Conservation (phyloP, 2,329 filamentous ascomycete species). For the Chaetomiaceae sp. region DNA sequence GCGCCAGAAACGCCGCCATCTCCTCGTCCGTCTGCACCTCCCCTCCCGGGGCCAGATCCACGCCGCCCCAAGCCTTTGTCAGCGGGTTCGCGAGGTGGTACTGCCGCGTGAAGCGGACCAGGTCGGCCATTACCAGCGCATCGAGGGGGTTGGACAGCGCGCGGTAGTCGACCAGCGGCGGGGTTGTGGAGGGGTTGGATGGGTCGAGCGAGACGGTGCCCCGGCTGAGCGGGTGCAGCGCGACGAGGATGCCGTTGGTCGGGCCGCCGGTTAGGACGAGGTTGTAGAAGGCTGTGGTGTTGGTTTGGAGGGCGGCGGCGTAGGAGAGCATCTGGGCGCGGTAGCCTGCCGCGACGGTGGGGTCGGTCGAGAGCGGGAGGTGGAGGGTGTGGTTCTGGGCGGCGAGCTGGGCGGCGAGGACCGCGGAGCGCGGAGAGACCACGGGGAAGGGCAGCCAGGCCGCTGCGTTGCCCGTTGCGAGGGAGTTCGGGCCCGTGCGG, state of each 20-base stretch:
- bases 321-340: conserved; percentile 31
- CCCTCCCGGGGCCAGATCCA: conserved; percentile 34
- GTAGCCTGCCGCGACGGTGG: conserved; percentile 36
- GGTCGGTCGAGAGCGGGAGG: conserved; percentile 32
- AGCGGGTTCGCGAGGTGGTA: conserved; percentile 27
- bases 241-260: conserved; percentile 31
- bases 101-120: conserved; percentile 35
- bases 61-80: conserved; percentile 30
- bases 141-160: conserved; percentile 46
- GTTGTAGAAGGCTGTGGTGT: conserved; percentile 32
- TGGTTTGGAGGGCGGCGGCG: conserved; percentile 27
- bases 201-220: conserved; percentile 37
- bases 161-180: conserved; percentile 37
- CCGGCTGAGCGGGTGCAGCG: conserved; percentile 38
- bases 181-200: conserved; percentile 30
- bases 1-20: conserved; percentile 23
- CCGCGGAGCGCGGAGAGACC: conserved; percentile 26
- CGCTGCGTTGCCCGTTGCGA: conserved; percentile 29
- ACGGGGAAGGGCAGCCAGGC: conserved; percentile 33
- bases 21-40: conserved; percentile 30
- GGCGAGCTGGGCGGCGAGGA: conserved; percentile 26
- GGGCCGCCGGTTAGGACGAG: conserved; percentile 26
- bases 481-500: conserved; percentile 29
- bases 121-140: conserved; percentile 40
- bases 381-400: conserved; percentile 32